Evolutionary conservation across 345 rosid genomes (phyloP).

Genomic region (Boechera retrofracta): DNA sequence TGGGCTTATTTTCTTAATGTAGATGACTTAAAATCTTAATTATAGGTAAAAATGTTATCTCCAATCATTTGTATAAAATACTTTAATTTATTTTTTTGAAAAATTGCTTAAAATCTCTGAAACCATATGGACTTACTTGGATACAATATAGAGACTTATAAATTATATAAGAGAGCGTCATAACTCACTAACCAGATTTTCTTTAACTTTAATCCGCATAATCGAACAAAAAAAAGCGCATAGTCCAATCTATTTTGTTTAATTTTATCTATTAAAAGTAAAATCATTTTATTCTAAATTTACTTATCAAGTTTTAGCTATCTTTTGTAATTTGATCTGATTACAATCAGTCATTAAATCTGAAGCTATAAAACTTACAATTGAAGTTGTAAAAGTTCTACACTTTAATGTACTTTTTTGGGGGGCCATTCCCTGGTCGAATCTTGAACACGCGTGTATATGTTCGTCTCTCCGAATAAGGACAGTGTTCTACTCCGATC

Average conservation of each 20-base stretch:
- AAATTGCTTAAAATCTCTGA: neutral
- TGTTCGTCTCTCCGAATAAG: constrained; percentile 6
- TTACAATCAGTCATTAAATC: neutral
- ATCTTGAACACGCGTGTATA: constrained; percentile 24
- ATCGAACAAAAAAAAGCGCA: too few relatives aligned
- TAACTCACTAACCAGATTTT: neutral
- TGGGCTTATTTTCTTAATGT: neutral
- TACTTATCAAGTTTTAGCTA: neutral
- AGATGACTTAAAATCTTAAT: neutral
- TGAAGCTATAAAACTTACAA: neutral
- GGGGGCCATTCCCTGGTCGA: neutral
- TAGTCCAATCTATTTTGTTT: neutral
- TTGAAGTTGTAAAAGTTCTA: neutral
- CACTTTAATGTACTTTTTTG: neutral
- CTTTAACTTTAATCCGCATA: neutral
- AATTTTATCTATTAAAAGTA: too few relatives aligned
- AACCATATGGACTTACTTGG: neutral
- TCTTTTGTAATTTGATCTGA: neutral
- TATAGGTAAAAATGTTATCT: too few relatives aligned
- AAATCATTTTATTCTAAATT: neutral
- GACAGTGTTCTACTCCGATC: constrained; percentile 19
- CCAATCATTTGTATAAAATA: too few relatives aligned
- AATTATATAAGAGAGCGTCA: neutral
- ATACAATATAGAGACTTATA: neutral
- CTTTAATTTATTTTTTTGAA: too few relatives aligned